Percentiles rank a stretch among this genome's conserved stretches.
Conservation (phyloP, 805 yeast genomes). For the Suhomyces prunicola region DNA sequence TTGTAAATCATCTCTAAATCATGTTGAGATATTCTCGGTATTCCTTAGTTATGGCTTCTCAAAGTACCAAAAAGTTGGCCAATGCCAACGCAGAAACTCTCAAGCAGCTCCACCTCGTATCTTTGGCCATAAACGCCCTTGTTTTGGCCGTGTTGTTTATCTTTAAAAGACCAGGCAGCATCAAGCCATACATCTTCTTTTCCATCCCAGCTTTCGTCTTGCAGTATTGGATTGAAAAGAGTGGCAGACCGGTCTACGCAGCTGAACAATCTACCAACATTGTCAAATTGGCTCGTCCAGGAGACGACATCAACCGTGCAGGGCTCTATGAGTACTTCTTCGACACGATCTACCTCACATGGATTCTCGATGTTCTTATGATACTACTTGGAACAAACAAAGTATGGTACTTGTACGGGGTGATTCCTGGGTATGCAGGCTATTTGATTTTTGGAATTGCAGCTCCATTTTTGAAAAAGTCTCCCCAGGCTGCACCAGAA, state of each 20-base stretch:
- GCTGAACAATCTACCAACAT: slow-evolving; percentile 24
- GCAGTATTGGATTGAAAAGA: slow-evolving; percentile 52
- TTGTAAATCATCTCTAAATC: too few relatives aligned
- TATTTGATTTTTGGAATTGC: slow-evolving; percentile 46
- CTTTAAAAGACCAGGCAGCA: slow-evolving; percentile 42
- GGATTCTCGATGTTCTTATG: slow-evolving; percentile 54
- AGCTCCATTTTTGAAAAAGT: slow-evolving; percentile 11
- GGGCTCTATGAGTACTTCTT: slow-evolving; percentile 74
- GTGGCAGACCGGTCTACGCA: slow-evolving; percentile 58
- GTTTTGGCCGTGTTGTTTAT: slow-evolving; percentile 31
- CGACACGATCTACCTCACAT: slow-evolving; percentile 65
- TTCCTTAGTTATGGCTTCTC: slow-evolving; percentile 49
- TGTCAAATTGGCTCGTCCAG: slow-evolving; percentile 45
- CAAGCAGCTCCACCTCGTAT: slow-evolving; percentile 34
- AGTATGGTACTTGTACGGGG: slow-evolving; percentile 56
- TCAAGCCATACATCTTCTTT: slow-evolving; percentile 35
- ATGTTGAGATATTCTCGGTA: too few relatives aligned
- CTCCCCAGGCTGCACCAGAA: background rate
- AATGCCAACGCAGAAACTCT: slow-evolving; percentile 35
- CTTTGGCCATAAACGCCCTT: slow-evolving; percentile 36
- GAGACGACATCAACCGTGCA: slow-evolving; percentile 56
- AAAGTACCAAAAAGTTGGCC: slow-evolving; percentile 54
- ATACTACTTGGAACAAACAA: slow-evolving; percentile 52
- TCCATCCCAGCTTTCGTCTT: slow-evolving; percentile 40
- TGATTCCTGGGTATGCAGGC: slow-evolving; percentile 51